Evolutionary conservation across 169 alveolate species (phyloP).

Genomic region (Eimeria necatrix): DNA sequence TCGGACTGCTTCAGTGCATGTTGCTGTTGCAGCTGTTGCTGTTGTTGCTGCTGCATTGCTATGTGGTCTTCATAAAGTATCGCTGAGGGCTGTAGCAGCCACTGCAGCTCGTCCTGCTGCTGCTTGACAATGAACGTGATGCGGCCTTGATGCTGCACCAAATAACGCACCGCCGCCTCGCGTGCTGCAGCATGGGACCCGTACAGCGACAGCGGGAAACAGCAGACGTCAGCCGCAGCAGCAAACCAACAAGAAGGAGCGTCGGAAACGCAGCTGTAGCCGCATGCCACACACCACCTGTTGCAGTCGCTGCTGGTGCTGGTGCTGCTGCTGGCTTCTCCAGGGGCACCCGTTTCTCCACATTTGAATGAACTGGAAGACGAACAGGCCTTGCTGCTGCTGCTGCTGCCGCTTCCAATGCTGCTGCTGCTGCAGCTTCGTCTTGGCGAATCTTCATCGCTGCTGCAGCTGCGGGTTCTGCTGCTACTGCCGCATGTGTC

Average conservation of each 20-base stretch:
- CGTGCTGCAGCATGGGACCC: conserved; percentile 57
- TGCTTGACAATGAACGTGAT: neutral
- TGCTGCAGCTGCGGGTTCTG: conserved; percentile 57
- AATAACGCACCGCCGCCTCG: conserved; percentile 24
- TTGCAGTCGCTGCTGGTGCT: conserved; percentile 9
- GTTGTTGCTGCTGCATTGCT: neutral
- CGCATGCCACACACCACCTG: conserved; percentile 11
- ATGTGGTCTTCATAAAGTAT: conserved; percentile 1
- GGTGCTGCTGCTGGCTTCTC: neutral
- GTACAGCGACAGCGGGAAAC: conserved; percentile 5
- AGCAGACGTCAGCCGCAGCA: neutral
- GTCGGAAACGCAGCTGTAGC: neutral
- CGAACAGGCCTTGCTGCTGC: neutral
- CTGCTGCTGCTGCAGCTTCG: conserved; percentile 47
- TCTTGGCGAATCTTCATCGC: conserved; percentile 18
- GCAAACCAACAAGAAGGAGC: neutral
- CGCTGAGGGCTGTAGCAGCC: conserved; percentile 28
- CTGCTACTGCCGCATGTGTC: conserved; percentile 43
- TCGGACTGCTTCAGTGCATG: neutral
- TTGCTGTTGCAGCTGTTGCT: neutral
- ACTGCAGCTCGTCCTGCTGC: conserved; percentile 37
- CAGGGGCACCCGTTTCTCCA: neutral
- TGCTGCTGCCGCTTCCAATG: neutral
- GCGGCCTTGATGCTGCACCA: conserved; percentile 58
- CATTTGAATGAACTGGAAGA: neutral